Conservation (phyloP, 495 filamentous ascomycete genomes). For the Penicillium fimorum region DNA sequence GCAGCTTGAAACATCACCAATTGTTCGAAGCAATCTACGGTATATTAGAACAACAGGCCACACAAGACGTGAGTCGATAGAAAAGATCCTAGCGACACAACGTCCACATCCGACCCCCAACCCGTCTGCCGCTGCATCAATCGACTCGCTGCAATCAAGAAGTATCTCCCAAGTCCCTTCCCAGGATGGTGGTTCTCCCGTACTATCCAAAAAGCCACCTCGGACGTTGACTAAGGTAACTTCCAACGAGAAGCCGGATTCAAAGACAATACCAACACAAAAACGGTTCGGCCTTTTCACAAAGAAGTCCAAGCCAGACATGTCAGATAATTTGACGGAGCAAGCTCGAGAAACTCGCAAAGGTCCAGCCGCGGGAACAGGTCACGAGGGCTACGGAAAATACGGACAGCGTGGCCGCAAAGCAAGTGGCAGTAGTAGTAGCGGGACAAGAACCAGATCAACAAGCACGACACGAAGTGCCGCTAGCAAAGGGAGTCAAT, state of each 20-base stretch:
- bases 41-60: slow-evolving; percentile 41
- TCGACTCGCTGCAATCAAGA: slow-evolving; percentile 39
- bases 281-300: slow-evolving; percentile 76
- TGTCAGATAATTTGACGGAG: slow-evolving; percentile 49
- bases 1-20: slow-evolving; percentile 57
- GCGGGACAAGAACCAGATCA: slow-evolving; percentile 48
- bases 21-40: slow-evolving; percentile 76
- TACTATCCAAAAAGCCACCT: slow-evolving; percentile 32
- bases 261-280: slow-evolving; percentile 29
- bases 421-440: slow-evolving; percentile 48
- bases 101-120: slow-evolving; percentile 16
- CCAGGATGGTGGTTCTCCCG: slow-evolving; percentile 38
- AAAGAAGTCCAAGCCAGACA: slow-evolving; percentile 65
- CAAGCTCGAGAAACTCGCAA: slow-evolving; percentile 62
- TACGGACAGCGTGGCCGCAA: slow-evolving; percentile 56
- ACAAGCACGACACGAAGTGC: slow-evolving; percentile 54
- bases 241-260: slow-evolving; percentile 23
- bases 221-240: slow-evolving; percentile 29
- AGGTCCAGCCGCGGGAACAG: slow-evolving; percentile 88
- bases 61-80: slow-evolving; percentile 43
- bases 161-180: slow-evolving; percentile 40
- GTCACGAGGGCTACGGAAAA: slow-evolving; percentile 92
- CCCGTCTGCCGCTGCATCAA: slow-evolving; percentile 35
- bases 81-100: slow-evolving; percentile 23
- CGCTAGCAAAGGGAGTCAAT: slow-evolving; percentile 52